Percentiles rank a stretch among this genome's conserved stretches.
phyloP scores from a whole-genome alignment of 2,329 filamentous ascomycete genomes.

The Talaromyces sp. region DNA sequence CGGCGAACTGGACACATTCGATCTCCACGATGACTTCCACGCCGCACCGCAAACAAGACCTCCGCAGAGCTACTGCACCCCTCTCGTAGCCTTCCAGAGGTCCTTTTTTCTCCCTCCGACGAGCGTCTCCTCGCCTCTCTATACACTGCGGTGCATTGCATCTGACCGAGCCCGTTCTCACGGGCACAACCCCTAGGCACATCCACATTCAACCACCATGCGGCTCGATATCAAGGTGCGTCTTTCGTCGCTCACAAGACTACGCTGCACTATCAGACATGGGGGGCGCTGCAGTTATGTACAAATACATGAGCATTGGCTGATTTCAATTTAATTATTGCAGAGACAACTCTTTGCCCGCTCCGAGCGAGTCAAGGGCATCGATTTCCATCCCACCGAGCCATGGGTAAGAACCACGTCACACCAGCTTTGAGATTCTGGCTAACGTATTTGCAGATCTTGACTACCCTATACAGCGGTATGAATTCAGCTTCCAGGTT shows the following conservation, averaged over 20 bases:
- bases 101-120: neutral
- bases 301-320: conserved; percentile 15
- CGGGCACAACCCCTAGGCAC: conserved; percentile 11
- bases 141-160: conserved; percentile 1
- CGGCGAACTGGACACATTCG: conserved; percentile 28
- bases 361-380: conserved; percentile 92
- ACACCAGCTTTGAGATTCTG: conserved; percentile 1
- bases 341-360: conserved; percentile 78
- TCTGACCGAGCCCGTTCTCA: conserved; percentile 9
- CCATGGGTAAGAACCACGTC: conserved; percentile 64
- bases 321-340: conserved; percentile 33
- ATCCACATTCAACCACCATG: conserved; percentile 33
- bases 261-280: neutral
- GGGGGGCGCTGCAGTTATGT: neutral
- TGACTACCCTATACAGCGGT: conserved; percentile 96
- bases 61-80: conserved; percentile 12
- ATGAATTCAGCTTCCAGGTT: conserved; percentile 29
- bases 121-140: neutral
- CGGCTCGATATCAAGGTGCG: conserved; percentile 56
- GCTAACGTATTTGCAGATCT: conserved; percentile 45
- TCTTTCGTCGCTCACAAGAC: neutral
- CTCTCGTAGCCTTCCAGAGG: neutral
- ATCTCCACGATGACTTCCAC: conserved; percentile 9
- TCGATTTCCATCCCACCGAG: conserved; percentile 95
- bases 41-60: conserved; percentile 10